Evolutionary conservation across 768 basidiomycete genomes (phyloP).

Genomic region (Favolaschia claudopus): DNA sequence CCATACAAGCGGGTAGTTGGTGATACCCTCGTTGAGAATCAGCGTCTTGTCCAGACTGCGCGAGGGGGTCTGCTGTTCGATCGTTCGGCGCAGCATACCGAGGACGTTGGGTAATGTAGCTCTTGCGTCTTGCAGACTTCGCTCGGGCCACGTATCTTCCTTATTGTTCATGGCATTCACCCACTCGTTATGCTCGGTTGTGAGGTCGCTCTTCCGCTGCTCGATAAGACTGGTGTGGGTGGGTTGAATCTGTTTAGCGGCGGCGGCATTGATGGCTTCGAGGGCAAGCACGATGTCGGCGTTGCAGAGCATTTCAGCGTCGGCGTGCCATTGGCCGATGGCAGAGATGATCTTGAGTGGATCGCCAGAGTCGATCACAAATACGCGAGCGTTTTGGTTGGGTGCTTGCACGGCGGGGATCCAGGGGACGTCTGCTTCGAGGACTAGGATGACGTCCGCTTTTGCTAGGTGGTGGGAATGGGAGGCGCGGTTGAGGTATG

Average conservation of each 20-base stretch:
- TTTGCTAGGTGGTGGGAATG: slow-evolving; percentile 55
- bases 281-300: slow-evolving; percentile 64
- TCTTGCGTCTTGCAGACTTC: slow-evolving; percentile 15
- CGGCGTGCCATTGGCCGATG: slow-evolving; percentile 59
- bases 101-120: slow-evolving; percentile 59
- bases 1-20: slow-evolving; percentile 63
- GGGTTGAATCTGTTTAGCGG: slow-evolving; percentile 35
- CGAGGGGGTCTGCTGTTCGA: slow-evolving; percentile 47
- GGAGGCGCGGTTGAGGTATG: slow-evolving; percentile 53
- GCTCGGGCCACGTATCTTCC: slow-evolving; percentile 39
- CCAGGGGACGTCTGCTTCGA: slow-evolving; percentile 77
- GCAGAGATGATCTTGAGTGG: slow-evolving; percentile 55
- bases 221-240: slow-evolving; percentile 15
- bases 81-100: slow-evolving; percentile 51
- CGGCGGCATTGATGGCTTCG: slow-evolving; percentile 51
- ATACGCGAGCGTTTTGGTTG: slow-evolving; percentile 52
- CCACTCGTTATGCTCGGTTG: slow-evolving; percentile 35
- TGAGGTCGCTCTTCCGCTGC: slow-evolving; percentile 26
- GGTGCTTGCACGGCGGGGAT: slow-evolving; percentile 60
- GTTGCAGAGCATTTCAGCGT: slow-evolving; percentile 64
- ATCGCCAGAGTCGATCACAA: slow-evolving; percentile 68
- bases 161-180: slow-evolving; percentile 33
- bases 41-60: slow-evolving; percentile 45
- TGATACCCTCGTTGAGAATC: slow-evolving; percentile 70
- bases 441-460: slow-evolving; percentile 68